Evolutionary conservation across 164 flowering plant species (phyloP).

Genomic region (Chloranthus sessilifolius): DNA sequence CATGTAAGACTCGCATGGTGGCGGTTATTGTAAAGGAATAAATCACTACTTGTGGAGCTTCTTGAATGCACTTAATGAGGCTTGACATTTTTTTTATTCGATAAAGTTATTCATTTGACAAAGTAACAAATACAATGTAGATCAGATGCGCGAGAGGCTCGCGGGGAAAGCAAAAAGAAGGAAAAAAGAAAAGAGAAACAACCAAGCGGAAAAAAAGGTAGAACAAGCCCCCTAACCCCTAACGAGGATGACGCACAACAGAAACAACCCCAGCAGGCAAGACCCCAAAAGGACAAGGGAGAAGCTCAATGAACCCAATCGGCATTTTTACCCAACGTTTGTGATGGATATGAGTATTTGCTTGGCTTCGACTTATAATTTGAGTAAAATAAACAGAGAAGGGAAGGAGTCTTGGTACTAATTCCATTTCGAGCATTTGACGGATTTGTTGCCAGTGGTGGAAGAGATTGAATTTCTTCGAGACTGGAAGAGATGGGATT

Average conservation of each 20-base stretch:
- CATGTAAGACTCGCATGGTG: slow-evolving; percentile 86
- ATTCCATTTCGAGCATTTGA: slow-evolving; percentile 90
- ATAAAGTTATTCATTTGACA: too few relatives aligned
- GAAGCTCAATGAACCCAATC: too few relatives aligned
- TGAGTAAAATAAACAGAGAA: slow-evolving; percentile 66
- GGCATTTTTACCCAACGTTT: slow-evolving; percentile 78
- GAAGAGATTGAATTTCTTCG: slow-evolving; percentile 69
- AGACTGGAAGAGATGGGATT: slow-evolving; percentile 81
- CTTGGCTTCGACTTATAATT: slow-evolving; percentile 50
- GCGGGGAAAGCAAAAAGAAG: too few relatives aligned
- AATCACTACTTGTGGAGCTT: slow-evolving; percentile 90
- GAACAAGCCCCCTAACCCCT: too few relatives aligned
- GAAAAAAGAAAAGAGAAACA: too few relatives aligned
- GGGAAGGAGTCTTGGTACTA: slow-evolving; percentile 90
- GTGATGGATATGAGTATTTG: slow-evolving; percentile 90
- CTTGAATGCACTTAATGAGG: slow-evolving; percentile 90
- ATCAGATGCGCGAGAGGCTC: too few relatives aligned
- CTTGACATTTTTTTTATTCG: too few relatives aligned
- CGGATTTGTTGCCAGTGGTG: slow-evolving; percentile 67
- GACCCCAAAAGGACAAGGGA: too few relatives aligned
- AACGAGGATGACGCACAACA: too few relatives aligned
- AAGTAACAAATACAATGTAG: too few relatives aligned
- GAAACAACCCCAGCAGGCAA: too few relatives aligned
- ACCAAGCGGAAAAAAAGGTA: too few relatives aligned
- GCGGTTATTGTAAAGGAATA: slow-evolving; percentile 94